phyloP scores from a whole-genome alignment of 2,329 filamentous ascomycete species.

The Ophiosphaerella narmari region DNA sequence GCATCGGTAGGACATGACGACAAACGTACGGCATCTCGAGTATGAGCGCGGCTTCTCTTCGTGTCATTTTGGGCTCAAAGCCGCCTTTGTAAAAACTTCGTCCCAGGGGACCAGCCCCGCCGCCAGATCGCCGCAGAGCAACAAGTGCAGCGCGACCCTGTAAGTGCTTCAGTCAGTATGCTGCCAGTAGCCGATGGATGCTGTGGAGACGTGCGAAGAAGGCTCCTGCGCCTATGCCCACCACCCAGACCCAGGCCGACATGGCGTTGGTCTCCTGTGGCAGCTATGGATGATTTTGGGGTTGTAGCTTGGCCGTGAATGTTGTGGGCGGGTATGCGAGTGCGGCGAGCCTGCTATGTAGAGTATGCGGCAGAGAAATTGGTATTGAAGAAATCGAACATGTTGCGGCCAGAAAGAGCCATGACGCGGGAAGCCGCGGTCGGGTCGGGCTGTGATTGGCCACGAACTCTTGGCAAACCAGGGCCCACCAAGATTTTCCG shows the following conservation, averaged over 20 bases:
- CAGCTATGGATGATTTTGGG: constrained; percentile 2
- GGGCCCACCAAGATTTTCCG: constrained; percentile 17
- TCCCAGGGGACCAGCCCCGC: constrained; percentile 73
- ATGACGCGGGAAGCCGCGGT: constrained; percentile 28
- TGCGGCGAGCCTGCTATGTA: too few species aligned
- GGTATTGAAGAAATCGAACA: background rate
- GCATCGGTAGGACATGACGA: background rate
- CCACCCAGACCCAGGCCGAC: constrained; percentile 64
- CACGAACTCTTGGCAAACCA: constrained; percentile 2
- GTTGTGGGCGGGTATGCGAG: background rate
- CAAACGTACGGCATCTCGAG: constrained; percentile 80
- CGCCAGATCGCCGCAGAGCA: constrained; percentile 79
- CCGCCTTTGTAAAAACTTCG: constrained; percentile 97
- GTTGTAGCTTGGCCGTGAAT: background rate
- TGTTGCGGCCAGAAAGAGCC: constrained; percentile 1
- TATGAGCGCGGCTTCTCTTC: constrained; percentile 87
- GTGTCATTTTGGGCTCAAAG: constrained; percentile 95
- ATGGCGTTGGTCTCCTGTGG: constrained; percentile 47
- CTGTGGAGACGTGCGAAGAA: constrained; percentile 59
- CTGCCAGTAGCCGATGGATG: background rate
- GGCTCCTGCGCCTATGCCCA: constrained; percentile 67
- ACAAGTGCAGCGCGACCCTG: constrained; percentile 92
- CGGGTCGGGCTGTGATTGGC: constrained; percentile 18
- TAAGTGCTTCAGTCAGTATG: constrained; percentile 5
- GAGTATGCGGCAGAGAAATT: background rate